A percentile compares a stretch with the other conserved stretches of the same genome.
phyloP scores from a whole-genome alignment of 75 land plant species.

The Sequoiadendron giganteum region DNA sequence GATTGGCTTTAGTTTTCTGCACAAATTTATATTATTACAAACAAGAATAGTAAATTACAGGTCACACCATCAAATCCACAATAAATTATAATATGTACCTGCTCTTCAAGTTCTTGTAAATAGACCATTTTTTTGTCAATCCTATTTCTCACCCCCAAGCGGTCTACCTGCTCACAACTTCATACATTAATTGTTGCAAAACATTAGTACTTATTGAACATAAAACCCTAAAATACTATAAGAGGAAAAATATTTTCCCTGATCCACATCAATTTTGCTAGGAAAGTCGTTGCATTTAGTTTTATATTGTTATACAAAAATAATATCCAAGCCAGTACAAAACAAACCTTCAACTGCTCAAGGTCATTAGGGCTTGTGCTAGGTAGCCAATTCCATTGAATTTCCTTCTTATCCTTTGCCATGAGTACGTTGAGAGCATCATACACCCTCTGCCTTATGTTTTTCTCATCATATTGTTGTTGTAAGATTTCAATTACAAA shows the following conservation, averaged over 20 bases:
- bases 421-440: constrained; percentile 98
- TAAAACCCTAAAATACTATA: neutral
- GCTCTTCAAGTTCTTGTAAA: constrained; percentile 86
- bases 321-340: constrained; percentile 1
- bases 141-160: constrained; percentile 57
- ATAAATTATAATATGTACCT: constrained; percentile 52
- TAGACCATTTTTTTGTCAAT: constrained; percentile 92
- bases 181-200: neutral
- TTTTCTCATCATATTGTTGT: constrained; percentile 99
- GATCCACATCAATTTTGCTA: neutral
- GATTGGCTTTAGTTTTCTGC: neutral
- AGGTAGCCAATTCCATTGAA: constrained; percentile 98
- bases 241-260: neutral
- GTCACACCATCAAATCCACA: neutral
- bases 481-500: constrained; percentile 21
- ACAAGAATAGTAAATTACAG: neutral
- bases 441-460: constrained; percentile 94
- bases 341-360: constrained; percentile 81
- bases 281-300: neutral
- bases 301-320: neutral
- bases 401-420: constrained; percentile 99
- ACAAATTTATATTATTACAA: neutral
- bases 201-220: neutral
- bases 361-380: constrained; percentile 78
- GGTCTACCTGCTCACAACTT: constrained; percentile 60